Percentiles rank a stretch among this genome's conserved stretches.
Evolutionary conservation across 108 stramenopile species (phyloP).

Genomic region (Fragilariopsis cylindrus): DNA sequence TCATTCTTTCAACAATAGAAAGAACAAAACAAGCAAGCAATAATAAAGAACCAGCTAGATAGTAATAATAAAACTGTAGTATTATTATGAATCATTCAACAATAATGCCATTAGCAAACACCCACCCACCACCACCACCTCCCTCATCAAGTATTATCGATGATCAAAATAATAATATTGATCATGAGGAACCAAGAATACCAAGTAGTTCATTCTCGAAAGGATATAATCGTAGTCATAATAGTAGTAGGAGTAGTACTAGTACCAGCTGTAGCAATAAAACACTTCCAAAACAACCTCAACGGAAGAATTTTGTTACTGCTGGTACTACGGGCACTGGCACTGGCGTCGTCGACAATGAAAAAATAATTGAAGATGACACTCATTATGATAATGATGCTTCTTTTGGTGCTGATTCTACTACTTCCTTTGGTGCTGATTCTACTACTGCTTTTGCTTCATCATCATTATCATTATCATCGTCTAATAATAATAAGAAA

Average conservation of each 20-base stretch:
- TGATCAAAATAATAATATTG: neutral
- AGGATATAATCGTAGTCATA: neutral
- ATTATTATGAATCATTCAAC: too few relatives aligned
- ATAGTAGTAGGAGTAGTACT: too few relatives aligned
- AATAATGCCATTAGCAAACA: too few relatives aligned
- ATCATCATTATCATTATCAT: neutral
- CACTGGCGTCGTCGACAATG: neutral
- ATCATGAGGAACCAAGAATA: neutral
- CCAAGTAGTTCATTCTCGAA: neutral
- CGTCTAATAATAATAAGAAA: neutral
- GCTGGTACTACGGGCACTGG: neutral
- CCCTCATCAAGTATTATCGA: too few relatives aligned
- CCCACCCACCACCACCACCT: too few relatives aligned
- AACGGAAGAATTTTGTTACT: neutral
- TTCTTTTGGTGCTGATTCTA: neutral
- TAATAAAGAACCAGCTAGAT: too few relatives aligned
- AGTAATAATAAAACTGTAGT: too few relatives aligned
- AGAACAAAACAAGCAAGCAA: too few relatives aligned
- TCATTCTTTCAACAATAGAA: too few relatives aligned
- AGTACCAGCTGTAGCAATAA: neutral
- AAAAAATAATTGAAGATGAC: neutral
- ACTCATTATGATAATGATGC: neutral
- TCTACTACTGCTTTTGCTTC: neutral
- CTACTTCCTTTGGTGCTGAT: neutral
- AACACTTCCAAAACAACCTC: neutral